Evolutionary conservation across 2,329 filamentous ascomycete genomes (phyloP), one percentile per base, ranked within the genome.

Genomic region (Alternaria sp.): DNA sequence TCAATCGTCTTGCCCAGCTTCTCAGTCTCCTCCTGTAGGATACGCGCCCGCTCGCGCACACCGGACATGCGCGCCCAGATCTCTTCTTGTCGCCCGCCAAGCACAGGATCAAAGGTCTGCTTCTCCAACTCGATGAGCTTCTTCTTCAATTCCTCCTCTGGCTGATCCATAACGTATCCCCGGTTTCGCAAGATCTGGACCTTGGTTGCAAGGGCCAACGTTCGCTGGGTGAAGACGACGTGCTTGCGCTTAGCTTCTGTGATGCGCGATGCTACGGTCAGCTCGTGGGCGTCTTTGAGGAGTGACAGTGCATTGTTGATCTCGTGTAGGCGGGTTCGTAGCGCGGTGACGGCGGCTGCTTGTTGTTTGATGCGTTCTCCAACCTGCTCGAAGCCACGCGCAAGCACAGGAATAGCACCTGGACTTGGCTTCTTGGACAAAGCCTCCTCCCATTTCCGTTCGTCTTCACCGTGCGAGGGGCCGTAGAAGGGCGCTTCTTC

Each of bases 1-100:
- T 80, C 76, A 6, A 81, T 72, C 49, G 79, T 74, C 66, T 79
- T 81, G 45, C 88, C 87, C 58, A 90, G 83, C 81, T 89, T 90
- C 76, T 90, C 91, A 61, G 93, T 85, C 82, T 96, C 92, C 71
- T 87, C 88, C 74, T 90, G 90, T 70, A 96, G 80, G 72, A 89
- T 86, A 69, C 90, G 88, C 21, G 91, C 90, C 68, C 93, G 88
- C 65, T 91, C 91, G 67, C 91, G 85, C 51, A 96, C 83, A 40
- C 90, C 87, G 52, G 93, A 90, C 81, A 96, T 87, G 49, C 92
- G 85, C 68, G 92, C 93, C 92, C 92, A 96, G 47, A 96, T 88
- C 82, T 96, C 92, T 79, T 96, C 93, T 75, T 93, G 90, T 69
- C 91, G 84, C 3, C 91, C 92, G 40, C 87, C 87, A 59, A 95